Conservation (phyloP, 176 grass and related monocot genomes). For the Stipa capillata region DNA sequence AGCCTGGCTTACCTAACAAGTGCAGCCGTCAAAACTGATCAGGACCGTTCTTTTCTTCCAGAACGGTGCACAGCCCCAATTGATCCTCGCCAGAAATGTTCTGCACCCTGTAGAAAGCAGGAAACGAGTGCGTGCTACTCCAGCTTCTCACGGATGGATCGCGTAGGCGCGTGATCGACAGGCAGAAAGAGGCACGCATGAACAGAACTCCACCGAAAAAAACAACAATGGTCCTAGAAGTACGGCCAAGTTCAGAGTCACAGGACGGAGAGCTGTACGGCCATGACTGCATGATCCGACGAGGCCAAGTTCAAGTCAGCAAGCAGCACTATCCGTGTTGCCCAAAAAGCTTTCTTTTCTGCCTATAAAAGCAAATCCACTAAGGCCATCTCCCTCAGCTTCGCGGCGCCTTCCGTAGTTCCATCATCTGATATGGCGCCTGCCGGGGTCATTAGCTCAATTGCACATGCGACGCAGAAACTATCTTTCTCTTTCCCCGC, state of each 20-base stretch:
- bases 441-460: neutral
- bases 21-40: neutral
- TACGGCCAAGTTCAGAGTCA: neutral
- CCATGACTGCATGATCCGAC: neutral
- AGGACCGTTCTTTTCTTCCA: neutral
- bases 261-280: neutral
- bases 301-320: neutral
- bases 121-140: neutral
- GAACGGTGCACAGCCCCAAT: neutral
- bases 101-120: neutral
- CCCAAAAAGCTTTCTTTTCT: neutral
- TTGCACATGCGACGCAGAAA: slow-evolving; percentile 28
- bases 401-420: neutral
- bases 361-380: slow-evolving; percentile 13
- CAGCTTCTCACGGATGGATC: too few relatives aligned
- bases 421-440: neutral
- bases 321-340: neutral
- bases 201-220: too few relatives aligned
- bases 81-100: neutral
- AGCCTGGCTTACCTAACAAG: neutral
- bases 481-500: neutral
- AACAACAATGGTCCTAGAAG: too few relatives aligned
- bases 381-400: neutral
- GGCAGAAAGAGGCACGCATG: neutral
- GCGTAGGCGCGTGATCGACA: too few relatives aligned